Percentiles rank a stretch among this genome's conserved stretches.
These are phyloP conservation scores for Sesbania bispinosa DNA, from an alignment of 306 rosid species.

Conservation along the genomic window DNA sequence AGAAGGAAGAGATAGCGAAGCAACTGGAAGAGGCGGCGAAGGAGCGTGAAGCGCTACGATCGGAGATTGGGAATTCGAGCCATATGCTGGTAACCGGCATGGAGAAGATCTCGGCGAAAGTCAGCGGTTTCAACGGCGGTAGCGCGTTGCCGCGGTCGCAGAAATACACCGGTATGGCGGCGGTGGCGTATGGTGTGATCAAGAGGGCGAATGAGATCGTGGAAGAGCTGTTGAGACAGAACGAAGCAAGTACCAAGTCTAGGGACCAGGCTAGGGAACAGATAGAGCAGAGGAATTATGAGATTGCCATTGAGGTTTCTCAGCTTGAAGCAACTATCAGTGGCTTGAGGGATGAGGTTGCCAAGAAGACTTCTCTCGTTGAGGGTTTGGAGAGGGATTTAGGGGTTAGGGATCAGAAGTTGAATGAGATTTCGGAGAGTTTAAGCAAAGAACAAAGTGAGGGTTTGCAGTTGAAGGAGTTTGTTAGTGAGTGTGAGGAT, in stretches of 20 bases:
- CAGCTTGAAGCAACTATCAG: constrained; percentile 88
- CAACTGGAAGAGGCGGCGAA: constrained; percentile 57
- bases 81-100: constrained; percentile 90
- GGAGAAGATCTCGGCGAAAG: constrained; percentile 83
- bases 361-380: constrained; percentile 35
- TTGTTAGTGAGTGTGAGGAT: constrained; percentile 60
- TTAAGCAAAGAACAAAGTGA: constrained; percentile 52
- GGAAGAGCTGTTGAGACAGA: constrained; percentile 77
- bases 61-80: constrained; percentile 82
- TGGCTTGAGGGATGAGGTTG: constrained; percentile 82
- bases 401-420: constrained; percentile 54
- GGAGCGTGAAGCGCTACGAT: constrained; percentile 65
- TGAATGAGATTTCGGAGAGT: constrained; percentile 48
- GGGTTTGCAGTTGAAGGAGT: constrained; percentile 55
- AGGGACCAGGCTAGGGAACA: constrained; percentile 89
- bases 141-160: constrained; percentile 59
- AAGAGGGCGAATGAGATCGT: constrained; percentile 92
- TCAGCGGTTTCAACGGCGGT: constrained; percentile 52
- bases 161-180: constrained; percentile 73
- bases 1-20: constrained; percentile 57
- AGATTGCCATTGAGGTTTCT: constrained; percentile 95
- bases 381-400: constrained; percentile 69
- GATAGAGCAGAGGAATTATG: constrained; percentile 89
- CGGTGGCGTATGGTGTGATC: constrained; percentile 76
- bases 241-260: constrained; percentile 62